These are phyloP conservation scores for Suhomyces bolitotheri DNA, from an alignment of 1,139 yeast species.

Conservation along the genomic window DNA sequence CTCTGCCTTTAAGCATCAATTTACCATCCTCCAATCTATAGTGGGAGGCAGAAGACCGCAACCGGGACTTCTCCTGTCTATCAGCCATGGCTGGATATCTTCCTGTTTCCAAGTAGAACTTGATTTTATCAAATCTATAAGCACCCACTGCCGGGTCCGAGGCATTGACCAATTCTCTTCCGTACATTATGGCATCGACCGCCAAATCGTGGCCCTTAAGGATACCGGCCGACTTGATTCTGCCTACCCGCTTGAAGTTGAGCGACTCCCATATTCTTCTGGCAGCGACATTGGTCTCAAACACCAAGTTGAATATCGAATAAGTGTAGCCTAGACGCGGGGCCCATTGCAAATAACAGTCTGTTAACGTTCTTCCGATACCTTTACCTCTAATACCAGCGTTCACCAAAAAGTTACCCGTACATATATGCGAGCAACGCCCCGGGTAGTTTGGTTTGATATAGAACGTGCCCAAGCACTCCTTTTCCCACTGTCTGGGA, in stretches of 20 bases:
- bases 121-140: slow-evolving; percentile 73
- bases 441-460: slow-evolving; percentile 92
- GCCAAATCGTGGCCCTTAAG: slow-evolving; percentile 81
- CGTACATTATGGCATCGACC: slow-evolving; percentile 79
- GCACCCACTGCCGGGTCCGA: slow-evolving; percentile 56
- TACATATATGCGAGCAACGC: slow-evolving; percentile 88
- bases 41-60: slow-evolving; percentile 79
- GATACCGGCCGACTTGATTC: slow-evolving; percentile 81
- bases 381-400: slow-evolving; percentile 94
- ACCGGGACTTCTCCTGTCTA: slow-evolving; percentile 79
- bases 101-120: slow-evolving; percentile 79
- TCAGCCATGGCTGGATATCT: slow-evolving; percentile 81
- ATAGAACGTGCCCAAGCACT: slow-evolving; percentile 81
- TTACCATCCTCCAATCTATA: slow-evolving; percentile 72
- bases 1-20: slow-evolving; percentile 74
- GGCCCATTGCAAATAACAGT: slow-evolving; percentile 88
- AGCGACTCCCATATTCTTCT: slow-evolving; percentile 77
- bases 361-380: slow-evolving; percentile 80
- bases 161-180: slow-evolving; percentile 50
- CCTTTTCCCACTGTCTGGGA: slow-evolving; percentile 80
- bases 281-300: slow-evolving; percentile 85
- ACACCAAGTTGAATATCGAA: slow-evolving; percentile 79
- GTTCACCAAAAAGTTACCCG: slow-evolving; percentile 84
- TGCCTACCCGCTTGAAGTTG: slow-evolving; percentile 75
- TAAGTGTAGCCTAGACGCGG: slow-evolving; percentile 84